Conservation (phyloP, 73 alveolate genomes). For the Diophrys appendiculata region DNA sequence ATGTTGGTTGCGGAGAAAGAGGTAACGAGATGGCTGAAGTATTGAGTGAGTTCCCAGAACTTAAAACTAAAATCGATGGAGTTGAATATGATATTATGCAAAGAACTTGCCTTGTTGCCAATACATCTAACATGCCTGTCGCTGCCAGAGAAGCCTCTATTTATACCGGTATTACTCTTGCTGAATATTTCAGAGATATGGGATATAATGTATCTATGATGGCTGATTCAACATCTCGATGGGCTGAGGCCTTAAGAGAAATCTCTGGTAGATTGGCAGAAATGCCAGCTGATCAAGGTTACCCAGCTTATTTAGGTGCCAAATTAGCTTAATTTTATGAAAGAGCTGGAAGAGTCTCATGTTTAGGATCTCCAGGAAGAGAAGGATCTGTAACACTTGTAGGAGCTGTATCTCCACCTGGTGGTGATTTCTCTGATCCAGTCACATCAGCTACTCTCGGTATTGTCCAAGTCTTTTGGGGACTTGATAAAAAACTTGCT, state of each 20-base stretch:
- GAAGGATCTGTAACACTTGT: conserved; percentile 88
- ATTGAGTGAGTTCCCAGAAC: conserved; percentile 96
- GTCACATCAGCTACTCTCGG: conserved; percentile 97
- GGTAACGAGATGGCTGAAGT: conserved; percentile 99
- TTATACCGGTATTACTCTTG: conserved; percentile 97
- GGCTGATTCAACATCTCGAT: conserved; percentile 99
- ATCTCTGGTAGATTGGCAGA: conserved; percentile 99
- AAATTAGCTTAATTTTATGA: conserved; percentile 97
- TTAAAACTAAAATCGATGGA: conserved; percentile 82
- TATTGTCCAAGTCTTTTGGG: conserved; percentile 98
- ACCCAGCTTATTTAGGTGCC: conserved; percentile 98
- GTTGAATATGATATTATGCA: conserved; percentile 93
- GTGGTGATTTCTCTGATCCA: conserved; percentile 99
- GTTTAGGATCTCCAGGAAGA: conserved; percentile 98
- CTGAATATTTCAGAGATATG: conserved; percentile 99
- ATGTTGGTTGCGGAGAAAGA: conserved; percentile 98
- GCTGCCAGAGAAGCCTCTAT: conserved; percentile 99
- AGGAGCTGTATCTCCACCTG: conserved; percentile 96
- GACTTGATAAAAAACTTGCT: conserved; percentile 98
- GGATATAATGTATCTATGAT: conserved; percentile 98
- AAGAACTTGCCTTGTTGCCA: conserved; percentile 98
- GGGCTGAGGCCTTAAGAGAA: conserved; percentile 99
- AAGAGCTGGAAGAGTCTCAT: conserved; percentile 98
- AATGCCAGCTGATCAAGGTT: conserved; percentile 99
- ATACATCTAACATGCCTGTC: conserved; percentile 99